phyloP scores from a whole-genome alignment of 2,329 filamentous ascomycete genomes.

The Arthrocladium fulminans region DNA sequence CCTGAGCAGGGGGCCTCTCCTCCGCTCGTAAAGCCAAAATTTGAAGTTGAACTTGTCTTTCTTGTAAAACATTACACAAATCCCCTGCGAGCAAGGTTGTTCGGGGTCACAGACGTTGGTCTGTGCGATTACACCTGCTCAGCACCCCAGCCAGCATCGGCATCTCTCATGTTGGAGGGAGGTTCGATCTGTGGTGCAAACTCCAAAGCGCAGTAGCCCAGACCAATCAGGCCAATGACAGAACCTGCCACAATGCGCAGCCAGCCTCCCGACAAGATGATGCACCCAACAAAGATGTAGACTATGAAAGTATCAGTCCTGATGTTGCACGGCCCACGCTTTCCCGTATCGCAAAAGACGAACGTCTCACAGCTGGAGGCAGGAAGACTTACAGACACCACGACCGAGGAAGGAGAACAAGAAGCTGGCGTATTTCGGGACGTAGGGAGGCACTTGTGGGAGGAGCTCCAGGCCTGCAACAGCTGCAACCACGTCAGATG shows the following conservation, averaged over 20 bases:
- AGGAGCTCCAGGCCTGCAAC: slow-evolving; percentile 75
- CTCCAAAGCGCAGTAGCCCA: slow-evolving; percentile 68
- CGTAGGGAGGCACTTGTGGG: slow-evolving; percentile 73
- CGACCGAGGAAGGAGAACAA: slow-evolving; percentile 96
- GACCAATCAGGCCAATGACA: slow-evolving; percentile 66
- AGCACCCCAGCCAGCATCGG: slow-evolving; percentile 65
- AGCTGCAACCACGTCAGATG: slow-evolving; percentile 37
- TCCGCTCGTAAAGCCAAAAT: too few relatives aligned
- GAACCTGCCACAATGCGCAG: slow-evolving; percentile 68
- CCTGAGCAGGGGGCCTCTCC: too few relatives aligned
- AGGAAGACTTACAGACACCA: slow-evolving; percentile 67
- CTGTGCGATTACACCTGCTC: slow-evolving; percentile 57
- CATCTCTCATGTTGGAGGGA: slow-evolving; percentile 72
- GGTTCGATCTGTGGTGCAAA: slow-evolving; percentile 72
- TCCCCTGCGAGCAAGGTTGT: neutral
- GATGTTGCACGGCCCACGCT: neutral
- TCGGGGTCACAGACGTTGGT: neutral
- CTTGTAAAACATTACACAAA: neutral
- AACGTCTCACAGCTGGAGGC: too few relatives aligned
- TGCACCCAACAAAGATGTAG: slow-evolving; percentile 89
- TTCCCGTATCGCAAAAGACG: too few relatives aligned
- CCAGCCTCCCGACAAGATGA: slow-evolving; percentile 61
- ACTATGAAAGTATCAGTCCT: slow-evolving; percentile 45
- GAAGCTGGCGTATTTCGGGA: slow-evolving; percentile 91
- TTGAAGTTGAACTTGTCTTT: neutral